Evolutionary conservation across 139 green algal genomes (phyloP), one percentile per base, ranked within the genome.

Genomic region (Chlamydomonas urium): DNA sequence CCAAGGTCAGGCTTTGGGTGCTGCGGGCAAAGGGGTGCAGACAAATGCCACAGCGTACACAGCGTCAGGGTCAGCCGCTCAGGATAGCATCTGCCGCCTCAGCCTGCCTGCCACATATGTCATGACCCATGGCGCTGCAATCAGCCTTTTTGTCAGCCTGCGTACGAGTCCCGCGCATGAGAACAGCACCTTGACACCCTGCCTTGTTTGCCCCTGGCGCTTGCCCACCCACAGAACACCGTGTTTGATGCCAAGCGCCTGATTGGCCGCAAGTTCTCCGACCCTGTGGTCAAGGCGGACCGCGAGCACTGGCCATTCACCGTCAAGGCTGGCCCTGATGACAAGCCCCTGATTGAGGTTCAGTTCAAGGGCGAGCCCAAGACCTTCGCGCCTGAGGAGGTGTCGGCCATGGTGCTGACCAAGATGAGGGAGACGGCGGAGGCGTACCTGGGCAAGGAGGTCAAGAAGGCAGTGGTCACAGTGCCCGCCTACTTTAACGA

Each of bases 401-500:
- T 99, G 71, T 94, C 85, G 6, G 91, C 89, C 58, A 98, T 98
- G 94, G 91, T 99, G 48, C 87, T 99, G 29, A 86, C 87, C 31
- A 98, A 98, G 89, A 99, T 99, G 95, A 96, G 91, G 85, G 93
- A 98, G 76, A 94, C 88, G 31, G 95, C 95, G 0, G 74, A 85
- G 70, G 74, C 80, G 28, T 87, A 75, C 73, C 75, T 94, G 47
- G 90, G 90, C 38, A 71, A 71, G 38, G 81, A 90, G 45, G 86
- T 97, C 32, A 97, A 96, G 85, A 87, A 93, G 72, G 95, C 93
- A 14, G 94, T 99, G 4, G 80, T 99, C 65, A 99, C 93, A 4
- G 94, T 98, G 53, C 95, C 79, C 81, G 95, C 95, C 5, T 99
- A 98, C 83, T 99, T 99, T 90, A 99, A 99, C 79, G 95, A 99